Conservation (phyloP, 441 rosid species). For the Croton laevigatus region DNA sequence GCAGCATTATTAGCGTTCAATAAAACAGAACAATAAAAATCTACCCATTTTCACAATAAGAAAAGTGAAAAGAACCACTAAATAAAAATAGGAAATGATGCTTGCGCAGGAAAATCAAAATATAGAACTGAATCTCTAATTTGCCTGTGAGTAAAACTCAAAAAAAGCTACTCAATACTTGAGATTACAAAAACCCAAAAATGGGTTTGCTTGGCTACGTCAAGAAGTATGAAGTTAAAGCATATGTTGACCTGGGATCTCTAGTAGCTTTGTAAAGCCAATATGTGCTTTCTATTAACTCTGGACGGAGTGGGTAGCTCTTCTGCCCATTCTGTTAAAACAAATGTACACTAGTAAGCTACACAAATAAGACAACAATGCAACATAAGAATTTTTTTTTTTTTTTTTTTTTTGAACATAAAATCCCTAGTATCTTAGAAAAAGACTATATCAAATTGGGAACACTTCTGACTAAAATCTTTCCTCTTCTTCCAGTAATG, state of each 20-base stretch:
- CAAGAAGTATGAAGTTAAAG: conserved; percentile 10
- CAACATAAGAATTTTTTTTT: not conserved
- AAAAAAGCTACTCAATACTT: not conserved
- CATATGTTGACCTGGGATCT: conserved; percentile 66
- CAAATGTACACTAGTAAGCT: conserved; percentile 13
- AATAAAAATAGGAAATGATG: not conserved
- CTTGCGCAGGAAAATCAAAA: not conserved
- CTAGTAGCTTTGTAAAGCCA: conserved; percentile 98
- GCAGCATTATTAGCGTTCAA: not conserved
- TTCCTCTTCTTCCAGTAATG: not conserved
- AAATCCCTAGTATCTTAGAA: not conserved
- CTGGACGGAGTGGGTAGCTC: conserved; percentile 97
- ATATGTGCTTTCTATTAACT: conserved; percentile 94
- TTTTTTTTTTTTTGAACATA: not conserved
- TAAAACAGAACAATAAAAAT: not conserved
- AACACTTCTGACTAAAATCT: not conserved
- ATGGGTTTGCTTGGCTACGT: not conserved
- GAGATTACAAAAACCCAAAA: not conserved
- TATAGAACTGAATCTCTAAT: not conserved
- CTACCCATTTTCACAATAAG: not conserved
- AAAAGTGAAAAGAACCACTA: not conserved
- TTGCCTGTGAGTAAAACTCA: not conserved
- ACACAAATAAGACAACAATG: conserved; percentile 6
- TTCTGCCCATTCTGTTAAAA: conserved; percentile 83
- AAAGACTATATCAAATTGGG: not conserved